Base-by-base conservation (phyloP, 495 filamentous ascomycete species). In the Daldinia caldariorum region DNA sequence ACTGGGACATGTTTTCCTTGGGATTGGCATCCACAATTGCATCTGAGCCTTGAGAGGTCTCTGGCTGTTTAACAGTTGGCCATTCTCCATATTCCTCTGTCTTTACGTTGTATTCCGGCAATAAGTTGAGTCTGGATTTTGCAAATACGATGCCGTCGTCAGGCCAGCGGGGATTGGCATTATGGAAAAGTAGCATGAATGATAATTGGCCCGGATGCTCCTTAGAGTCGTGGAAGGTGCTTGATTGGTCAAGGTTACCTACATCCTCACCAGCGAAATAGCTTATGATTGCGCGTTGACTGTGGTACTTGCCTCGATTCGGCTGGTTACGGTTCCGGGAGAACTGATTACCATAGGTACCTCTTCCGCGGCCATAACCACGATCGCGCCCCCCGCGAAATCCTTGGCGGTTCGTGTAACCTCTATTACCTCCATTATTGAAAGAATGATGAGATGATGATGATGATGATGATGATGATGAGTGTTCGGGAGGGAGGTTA, bases 121-220 rank as follows among this genome's bases (percentile, higher is more conserved):
- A 62, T 7, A 75, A 51, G 14, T 35, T 10, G 39, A 77, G 47
- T 7, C 54, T 68, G 3, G 70, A 64, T 39, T 71, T 73, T 22
- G 64, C 73, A 50, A 77, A 74, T 37, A 77, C 60, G 55, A 77
- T 71, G 4, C 50, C 58, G 6, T 77, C 67, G n/a, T 26, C 31
- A 4, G 10, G 35, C 75, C 75, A 77, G 35, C 64, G 70, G 13
- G 70, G 64, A 62, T 73, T 61, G n/a, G 69, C 54, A 26, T 32
- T 31, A 4, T 3, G 8, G 45, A 72, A 73, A n/a, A 75, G 61
- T 14, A 73, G 35, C 50, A 74, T 6, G 43, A 66, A 58, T 3
- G 62, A 51, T 12, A 72, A 61, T 51, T 77, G 38, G 13, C 41
- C 58, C 0, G 53, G 37, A 45, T 41, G 31, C n/a, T 45, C 49